A percentile compares a stretch with the other conserved stretches of the same genome.
Evolutionary conservation across 495 filamentous ascomycete species (phyloP).

Genomic region (Aspergillus sclerotiicarbonarius): DNA sequence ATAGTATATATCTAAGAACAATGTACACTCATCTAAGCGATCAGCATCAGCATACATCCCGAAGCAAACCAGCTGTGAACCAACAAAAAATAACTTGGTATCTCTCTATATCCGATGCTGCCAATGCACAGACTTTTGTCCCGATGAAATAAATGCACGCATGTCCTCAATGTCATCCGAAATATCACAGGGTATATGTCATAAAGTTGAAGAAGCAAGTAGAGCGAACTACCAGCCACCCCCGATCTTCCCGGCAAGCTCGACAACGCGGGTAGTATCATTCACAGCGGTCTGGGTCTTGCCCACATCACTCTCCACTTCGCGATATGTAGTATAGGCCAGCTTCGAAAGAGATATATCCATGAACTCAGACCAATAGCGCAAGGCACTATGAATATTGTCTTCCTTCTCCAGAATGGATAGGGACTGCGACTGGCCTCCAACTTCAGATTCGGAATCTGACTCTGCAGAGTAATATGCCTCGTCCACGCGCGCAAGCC

Average conservation of each 20-base stretch:
- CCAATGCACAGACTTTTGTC: neutral
- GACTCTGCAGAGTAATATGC: conserved; percentile 87
- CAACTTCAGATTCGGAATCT: conserved; percentile 36
- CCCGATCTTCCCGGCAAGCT: conserved; percentile 87
- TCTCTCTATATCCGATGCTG: conserved; percentile 10
- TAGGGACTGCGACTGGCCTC: conserved; percentile 10
- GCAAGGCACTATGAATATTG: conserved; percentile 54
- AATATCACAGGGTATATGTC: conserved; percentile 18
- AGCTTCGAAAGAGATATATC: conserved; percentile 69
- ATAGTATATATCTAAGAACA: too few species aligned
- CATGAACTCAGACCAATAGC: conserved; percentile 70
- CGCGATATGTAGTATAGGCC: conserved; percentile 80
- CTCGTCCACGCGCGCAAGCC: conserved; percentile 85
- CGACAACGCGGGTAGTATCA: conserved; percentile 79
- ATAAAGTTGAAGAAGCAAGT: neutral
- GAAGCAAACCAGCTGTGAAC: neutral
- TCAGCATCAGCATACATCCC: too few species aligned
- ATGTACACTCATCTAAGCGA: too few species aligned
- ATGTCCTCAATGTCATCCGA: neutral
- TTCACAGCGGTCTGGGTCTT: conserved; percentile 55
- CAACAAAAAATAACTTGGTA: conserved; percentile 3
- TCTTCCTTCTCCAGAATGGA: conserved; percentile 32
- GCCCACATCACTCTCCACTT: conserved; percentile 92
- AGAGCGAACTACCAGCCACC: conserved; percentile 78
- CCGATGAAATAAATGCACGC: neutral